Conservation (phyloP, 306 rosid genomes). For the Trifolium repens region DNA sequence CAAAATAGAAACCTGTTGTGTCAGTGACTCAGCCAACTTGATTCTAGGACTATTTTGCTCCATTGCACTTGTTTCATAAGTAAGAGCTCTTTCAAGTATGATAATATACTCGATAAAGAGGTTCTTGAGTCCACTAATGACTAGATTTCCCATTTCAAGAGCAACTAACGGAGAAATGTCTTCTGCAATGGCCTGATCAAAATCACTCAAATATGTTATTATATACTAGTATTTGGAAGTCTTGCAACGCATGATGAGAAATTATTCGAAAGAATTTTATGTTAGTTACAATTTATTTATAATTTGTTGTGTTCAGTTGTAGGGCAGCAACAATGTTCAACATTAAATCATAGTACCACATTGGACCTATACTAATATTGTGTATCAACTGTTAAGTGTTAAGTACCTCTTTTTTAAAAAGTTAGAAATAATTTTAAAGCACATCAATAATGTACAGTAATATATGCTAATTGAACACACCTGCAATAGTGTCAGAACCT, state of each 20-base stretch:
- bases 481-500: conserved; percentile 70
- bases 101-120: conserved; percentile 59
- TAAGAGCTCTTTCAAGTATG: conserved; percentile 60
- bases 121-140: conserved; percentile 54
- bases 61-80: conserved; percentile 37
- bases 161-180: conserved; percentile 58
- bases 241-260: neutral
- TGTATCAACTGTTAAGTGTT: neutral
- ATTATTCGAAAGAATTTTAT: neutral
- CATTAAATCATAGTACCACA: neutral
- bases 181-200: conserved; percentile 54
- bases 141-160: conserved; percentile 62
- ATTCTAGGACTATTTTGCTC: conserved; percentile 50
- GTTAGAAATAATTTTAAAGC: neutral
- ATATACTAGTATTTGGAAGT: neutral
- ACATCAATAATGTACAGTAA: neutral
- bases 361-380: neutral
- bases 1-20: conserved; percentile 69
- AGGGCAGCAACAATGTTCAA: neutral
- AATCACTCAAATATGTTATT: conserved; percentile 31
- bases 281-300: neutral
- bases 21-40: conserved; percentile 54
- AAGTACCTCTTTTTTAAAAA: neutral
- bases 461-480: conserved; percentile 44
- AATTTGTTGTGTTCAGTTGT: neutral